phyloP scores from a whole-genome alignment of 805 yeast species.

The Trichomonascus vanleenenianus region DNA sequence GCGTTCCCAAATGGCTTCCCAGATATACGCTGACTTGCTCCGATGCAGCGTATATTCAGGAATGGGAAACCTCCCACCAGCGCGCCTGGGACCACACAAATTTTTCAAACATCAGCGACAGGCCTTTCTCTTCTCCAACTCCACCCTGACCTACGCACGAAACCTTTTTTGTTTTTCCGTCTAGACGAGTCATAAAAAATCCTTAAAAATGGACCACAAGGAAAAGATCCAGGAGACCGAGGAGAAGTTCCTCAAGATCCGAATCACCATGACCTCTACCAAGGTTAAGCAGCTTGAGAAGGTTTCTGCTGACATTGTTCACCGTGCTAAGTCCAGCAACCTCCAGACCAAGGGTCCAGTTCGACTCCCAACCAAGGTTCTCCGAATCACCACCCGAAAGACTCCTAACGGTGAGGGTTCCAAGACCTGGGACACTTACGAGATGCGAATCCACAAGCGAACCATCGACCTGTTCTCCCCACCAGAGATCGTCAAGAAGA shows the following conservation, averaged over 20 bases:
- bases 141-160: neutral
- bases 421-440: conserved; percentile 99
- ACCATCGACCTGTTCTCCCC: conserved; percentile 97
- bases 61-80: no score
- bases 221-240: conserved; percentile 79
- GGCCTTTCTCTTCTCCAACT: neutral
- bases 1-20: no score
- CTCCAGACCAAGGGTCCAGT: conserved; percentile 97
- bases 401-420: conserved; percentile 99
- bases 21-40: no score
- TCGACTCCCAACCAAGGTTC: conserved; percentile 98
- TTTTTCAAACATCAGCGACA: no score
- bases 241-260: conserved; percentile 88
- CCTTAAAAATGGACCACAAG: conserved; percentile 37
- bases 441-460: conserved; percentile 99
- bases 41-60: no score
- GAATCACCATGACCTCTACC: conserved; percentile 98
- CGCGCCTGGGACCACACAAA: no score
- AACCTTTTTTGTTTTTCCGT: conserved; percentile 1
- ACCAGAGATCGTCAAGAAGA: conserved; percentile 84
- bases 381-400: conserved; percentile 98
- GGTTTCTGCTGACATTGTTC: conserved; percentile 78
- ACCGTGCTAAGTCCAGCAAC: conserved; percentile 75
- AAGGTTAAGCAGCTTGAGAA: conserved; percentile 97
- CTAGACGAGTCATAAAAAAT: conserved; percentile 6